Base-by-base conservation (phyloP, 441 rosid genomes). In the Populus hybrid region DNA sequence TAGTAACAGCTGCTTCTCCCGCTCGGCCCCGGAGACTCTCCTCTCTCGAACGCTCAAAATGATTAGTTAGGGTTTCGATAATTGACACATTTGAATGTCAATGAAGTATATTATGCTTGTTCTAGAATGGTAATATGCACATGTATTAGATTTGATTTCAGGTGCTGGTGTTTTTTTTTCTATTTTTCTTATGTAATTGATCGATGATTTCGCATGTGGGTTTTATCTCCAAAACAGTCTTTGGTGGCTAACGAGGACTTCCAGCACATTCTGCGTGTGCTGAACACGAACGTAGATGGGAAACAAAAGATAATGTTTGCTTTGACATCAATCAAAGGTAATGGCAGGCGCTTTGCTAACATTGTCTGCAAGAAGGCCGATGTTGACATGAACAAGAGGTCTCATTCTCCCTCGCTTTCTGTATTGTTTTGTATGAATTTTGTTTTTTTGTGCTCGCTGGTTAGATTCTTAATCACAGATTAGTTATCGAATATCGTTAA, bases 331-430 rank as follows among this genome's bases (percentile, higher is more conserved):
- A 90, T 91, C 78, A 90, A 91, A 73, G 97, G 94, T 81, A 87
- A 89, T 73, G 97, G 97, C 0, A 87, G 94, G 78, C 82, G 94
- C 16, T 81, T 91, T 28, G 92, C 97, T 53, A 90, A 91, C 88
- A 88, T 90, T 42, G 93, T 89, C 74, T 91, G 97, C 91, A 91
- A 91, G 89, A 91, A 90, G 77, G 97, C 97, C 7, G 94, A 91
- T 80, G 92, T 91, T 34, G 96, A 90, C 88, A 91, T 91, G 97
- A 91, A 90, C 86, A 91, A 90, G 79, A 88, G 97, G 94, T 91
- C 1, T 68, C 69, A 5, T 59, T 26, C 36, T 36, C 63, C 18
- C 16, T 10, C 53, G 30, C 9, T 19, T 53, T 19, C 30, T 7
- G 35, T 75, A 21, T 9, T 69, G 24, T 19, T 18, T 1, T 14